A percentile compares a stretch with the other conserved stretches of the same genome.
These are phyloP conservation scores for Irpex lacteus DNA, from an alignment of 1,284 basidiomycete species.

Conservation along the genomic window DNA sequence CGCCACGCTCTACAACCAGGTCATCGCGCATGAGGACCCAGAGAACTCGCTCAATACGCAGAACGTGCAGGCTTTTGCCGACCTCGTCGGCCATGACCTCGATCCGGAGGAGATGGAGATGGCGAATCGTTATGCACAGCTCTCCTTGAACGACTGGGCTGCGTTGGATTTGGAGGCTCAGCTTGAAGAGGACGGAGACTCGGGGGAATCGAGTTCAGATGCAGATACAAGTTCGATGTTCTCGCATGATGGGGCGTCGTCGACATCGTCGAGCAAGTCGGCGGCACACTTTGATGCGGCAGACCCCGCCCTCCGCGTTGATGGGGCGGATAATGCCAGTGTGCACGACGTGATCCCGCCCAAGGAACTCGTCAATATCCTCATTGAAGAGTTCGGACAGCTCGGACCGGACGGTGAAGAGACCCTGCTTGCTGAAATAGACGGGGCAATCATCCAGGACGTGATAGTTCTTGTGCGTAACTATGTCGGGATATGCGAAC, in stretches of 20 bases:
- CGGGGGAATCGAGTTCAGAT: constrained; percentile 21
- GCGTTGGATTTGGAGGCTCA: background rate
- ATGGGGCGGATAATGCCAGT: constrained; percentile 15
- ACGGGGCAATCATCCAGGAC: constrained; percentile 48
- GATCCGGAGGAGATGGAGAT: constrained; percentile 31
- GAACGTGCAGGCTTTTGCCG: constrained; percentile 30
- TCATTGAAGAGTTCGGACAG: constrained; percentile 47
- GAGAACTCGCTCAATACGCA: constrained; percentile 8
- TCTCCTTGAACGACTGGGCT: constrained; percentile 28
- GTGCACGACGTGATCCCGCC: constrained; percentile 28
- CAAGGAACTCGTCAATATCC: constrained; percentile 36
- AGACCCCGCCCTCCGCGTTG: background rate
- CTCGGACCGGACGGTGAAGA: constrained; percentile 41
- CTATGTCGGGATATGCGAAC: constrained; percentile 4
- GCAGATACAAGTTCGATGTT: constrained; percentile 8
- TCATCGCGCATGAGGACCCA: constrained; percentile 22
- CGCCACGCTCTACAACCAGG: constrained; percentile 35
- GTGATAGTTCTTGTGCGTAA: constrained; percentile 46
- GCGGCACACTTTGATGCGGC: constrained; percentile 2
- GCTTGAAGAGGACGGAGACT: constrained; percentile 15
- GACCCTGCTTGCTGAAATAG: constrained; percentile 49
- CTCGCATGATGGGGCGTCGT: background rate
- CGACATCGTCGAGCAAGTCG: background rate
- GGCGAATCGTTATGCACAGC: constrained; percentile 33
- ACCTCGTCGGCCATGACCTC: constrained; percentile 40